These are phyloP conservation scores for Cryptosporidium ryanae DNA, from an alignment of 169 alveolate genomes.

Conservation along the genomic window DNA sequence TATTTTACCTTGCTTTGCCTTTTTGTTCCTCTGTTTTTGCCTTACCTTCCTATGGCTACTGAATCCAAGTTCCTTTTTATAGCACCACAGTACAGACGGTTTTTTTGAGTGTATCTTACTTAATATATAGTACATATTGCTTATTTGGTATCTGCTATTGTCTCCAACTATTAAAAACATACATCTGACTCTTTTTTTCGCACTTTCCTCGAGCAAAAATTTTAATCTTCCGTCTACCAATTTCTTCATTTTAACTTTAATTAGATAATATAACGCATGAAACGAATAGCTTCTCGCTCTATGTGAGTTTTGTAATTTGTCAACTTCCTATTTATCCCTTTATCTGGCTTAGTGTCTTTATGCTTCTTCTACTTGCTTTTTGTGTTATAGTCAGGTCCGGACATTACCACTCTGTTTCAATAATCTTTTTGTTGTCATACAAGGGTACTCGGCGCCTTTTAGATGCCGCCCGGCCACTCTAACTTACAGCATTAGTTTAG, in stretches of 20 bases:
- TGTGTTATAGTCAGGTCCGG: too few relatives aligned
- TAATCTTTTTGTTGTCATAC: too few relatives aligned
- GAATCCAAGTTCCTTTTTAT: conserved; percentile 97
- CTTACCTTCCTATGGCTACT: conserved; percentile 96
- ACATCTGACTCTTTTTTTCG: conserved; percentile 90
- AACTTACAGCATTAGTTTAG: too few relatives aligned
- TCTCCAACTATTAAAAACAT: conserved; percentile 97
- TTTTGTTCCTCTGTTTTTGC: conserved; percentile 92
- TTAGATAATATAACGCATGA: too few relatives aligned
- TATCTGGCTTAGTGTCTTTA: too few relatives aligned
- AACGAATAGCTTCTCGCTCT: too few relatives aligned
- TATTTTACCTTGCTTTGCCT: conserved; percentile 91
- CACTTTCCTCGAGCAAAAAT: conserved; percentile 92
- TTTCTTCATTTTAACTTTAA: conserved; percentile 88
- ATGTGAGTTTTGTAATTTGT: too few relatives aligned
- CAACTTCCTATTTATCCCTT: too few relatives aligned
- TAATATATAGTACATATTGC: conserved; percentile 88
- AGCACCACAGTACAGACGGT: conserved; percentile 98
- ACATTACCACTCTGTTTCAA: too few relatives aligned
- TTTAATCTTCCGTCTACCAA: conserved; percentile 95
- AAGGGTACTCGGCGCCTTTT: too few relatives aligned
- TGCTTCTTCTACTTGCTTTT: too few relatives aligned
- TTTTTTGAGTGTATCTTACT: conserved; percentile 78
- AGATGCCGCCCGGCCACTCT: too few relatives aligned
- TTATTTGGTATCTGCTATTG: conserved; percentile 95